A percentile compares a stretch with the other conserved stretches of the same genome.
Evolutionary conservation across 176 grass and related monocot genomes (phyloP).

Genomic region (Musa troglodytarum): DNA sequence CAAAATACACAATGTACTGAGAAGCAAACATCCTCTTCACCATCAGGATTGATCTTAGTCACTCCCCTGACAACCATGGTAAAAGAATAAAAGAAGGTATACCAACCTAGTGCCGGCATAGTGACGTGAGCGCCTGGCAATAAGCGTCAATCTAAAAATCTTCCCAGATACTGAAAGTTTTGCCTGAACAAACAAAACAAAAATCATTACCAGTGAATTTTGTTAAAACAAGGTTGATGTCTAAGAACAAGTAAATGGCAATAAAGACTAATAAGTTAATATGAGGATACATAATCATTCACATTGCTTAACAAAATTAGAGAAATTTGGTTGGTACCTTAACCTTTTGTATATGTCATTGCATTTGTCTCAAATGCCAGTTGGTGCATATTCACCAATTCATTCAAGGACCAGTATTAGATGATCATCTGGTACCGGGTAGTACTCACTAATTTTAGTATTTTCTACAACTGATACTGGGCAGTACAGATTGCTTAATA

Average conservation of each 20-base stretch:
- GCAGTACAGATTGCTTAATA: too few species aligned
- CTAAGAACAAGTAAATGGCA: not conserved
- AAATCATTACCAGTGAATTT: not conserved
- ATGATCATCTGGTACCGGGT: too few species aligned
- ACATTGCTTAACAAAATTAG: not conserved
- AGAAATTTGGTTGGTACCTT: not conserved
- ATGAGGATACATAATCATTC: not conserved
- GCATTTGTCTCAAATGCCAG: too few species aligned
- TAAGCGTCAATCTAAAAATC: conserved; percentile 69
- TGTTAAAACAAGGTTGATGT: not conserved
- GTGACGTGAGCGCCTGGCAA: conserved; percentile 78
- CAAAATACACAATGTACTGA: not conserved
- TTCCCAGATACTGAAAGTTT: conserved; percentile 70
- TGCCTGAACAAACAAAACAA: conserved; percentile 41
- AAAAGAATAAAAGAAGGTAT: conserved; percentile 16
- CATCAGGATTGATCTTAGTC: not conserved
- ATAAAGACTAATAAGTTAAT: not conserved
- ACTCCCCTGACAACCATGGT: conserved; percentile 1
- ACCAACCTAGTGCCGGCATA: conserved; percentile 87
- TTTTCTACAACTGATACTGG: too few species aligned
- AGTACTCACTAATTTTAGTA: too few species aligned
- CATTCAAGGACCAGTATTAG: too few species aligned
- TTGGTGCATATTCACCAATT: too few species aligned
- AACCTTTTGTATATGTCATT: too few species aligned
- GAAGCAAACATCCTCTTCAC: not conserved